A percentile compares a stretch with the other conserved stretches of the same genome.
These are phyloP conservation scores for Thelonectria discophora DNA, from an alignment of 2,329 filamentous ascomycete species.

Conservation along the genomic window DNA sequence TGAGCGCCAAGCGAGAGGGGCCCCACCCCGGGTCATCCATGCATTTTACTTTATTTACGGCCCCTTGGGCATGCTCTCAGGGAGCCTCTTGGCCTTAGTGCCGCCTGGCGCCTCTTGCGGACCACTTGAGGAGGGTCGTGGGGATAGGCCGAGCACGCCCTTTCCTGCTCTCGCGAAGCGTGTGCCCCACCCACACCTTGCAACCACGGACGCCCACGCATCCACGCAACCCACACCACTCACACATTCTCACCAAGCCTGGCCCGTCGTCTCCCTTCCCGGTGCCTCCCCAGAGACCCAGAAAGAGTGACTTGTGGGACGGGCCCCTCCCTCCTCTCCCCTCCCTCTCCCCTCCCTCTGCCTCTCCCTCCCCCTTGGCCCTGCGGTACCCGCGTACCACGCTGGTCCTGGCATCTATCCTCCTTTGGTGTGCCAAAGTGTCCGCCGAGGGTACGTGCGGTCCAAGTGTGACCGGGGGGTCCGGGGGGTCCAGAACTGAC, in stretches of 20 bases:
- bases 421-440: conserved; percentile 2
- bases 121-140: conserved; percentile 6
- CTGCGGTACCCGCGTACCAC: conserved; percentile 23
- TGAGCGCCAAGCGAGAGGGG: conserved; percentile 38
- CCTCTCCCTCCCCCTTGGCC: no score
- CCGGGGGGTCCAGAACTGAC: not conserved
- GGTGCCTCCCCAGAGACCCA: conserved; percentile 32
- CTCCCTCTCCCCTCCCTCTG: no score
- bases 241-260: conserved; percentile 23
- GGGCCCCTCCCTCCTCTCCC: no score
- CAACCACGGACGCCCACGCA: conserved; percentile 13
- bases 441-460: conserved; percentile 12
- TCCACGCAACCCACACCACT: conserved; percentile 23
- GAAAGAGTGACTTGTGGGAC: conserved; percentile 27
- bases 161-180: conserved; percentile 2
- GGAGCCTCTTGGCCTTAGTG: conserved; percentile 6
- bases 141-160: no score
- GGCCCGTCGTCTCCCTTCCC: conserved; percentile 29
- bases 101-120: conserved; percentile 3
- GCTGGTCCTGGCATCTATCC: conserved; percentile 21
- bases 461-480: conserved; percentile 2
- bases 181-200: conserved; percentile 13
- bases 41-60: conserved; percentile 38
- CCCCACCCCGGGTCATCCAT: conserved; percentile 41
- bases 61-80: conserved; percentile 21